Percentiles rank a stretch among this genome's conserved stretches.
Evolutionary conservation across 345 rosid species (phyloP).

Genomic region (Hypericum perforatum): DNA sequence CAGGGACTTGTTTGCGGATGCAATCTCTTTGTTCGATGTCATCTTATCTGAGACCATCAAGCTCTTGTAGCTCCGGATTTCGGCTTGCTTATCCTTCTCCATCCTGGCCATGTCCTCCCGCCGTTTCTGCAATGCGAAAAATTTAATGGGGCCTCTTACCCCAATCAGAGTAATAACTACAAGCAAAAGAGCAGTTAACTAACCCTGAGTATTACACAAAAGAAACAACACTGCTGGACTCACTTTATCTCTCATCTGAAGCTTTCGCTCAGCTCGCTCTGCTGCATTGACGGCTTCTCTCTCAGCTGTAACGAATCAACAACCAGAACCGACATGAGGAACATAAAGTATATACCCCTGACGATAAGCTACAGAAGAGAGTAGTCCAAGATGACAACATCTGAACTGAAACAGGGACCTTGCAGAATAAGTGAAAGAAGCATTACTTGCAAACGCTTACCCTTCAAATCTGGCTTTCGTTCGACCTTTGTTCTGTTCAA

Average conservation of each 20-base stretch:
- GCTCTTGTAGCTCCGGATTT: constrained; percentile 92
- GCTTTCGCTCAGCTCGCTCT: constrained; percentile 88
- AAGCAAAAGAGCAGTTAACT: no score
- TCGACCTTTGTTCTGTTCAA: constrained; percentile 91
- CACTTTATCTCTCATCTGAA: constrained; percentile 72
- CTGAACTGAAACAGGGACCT: no score
- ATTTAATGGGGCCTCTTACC: not conserved
- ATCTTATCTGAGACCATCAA: constrained; percentile 91
- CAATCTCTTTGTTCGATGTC: constrained; percentile 92
- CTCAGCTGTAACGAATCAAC: constrained; percentile 43
- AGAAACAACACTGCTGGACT: constrained; percentile 14
- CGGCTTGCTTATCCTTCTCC: constrained; percentile 88
- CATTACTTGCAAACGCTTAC: constrained; percentile 18
- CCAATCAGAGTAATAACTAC: no score
- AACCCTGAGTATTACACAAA: no score
- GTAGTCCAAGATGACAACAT: no score
- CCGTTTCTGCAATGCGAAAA: constrained; percentile 49
- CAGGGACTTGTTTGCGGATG: constrained; percentile 66
- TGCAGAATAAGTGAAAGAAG: no score
- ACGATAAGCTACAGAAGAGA: not conserved
- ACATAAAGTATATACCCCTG: not conserved
- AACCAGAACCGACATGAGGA: constrained; percentile 2
- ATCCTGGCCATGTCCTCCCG: constrained; percentile 82
- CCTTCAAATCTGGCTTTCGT: constrained; percentile 86
- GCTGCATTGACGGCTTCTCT: constrained; percentile 84